These are phyloP conservation scores for Lolium rigidum DNA, from an alignment of 176 grass and related monocot genomes.

Conservation along the genomic window DNA sequence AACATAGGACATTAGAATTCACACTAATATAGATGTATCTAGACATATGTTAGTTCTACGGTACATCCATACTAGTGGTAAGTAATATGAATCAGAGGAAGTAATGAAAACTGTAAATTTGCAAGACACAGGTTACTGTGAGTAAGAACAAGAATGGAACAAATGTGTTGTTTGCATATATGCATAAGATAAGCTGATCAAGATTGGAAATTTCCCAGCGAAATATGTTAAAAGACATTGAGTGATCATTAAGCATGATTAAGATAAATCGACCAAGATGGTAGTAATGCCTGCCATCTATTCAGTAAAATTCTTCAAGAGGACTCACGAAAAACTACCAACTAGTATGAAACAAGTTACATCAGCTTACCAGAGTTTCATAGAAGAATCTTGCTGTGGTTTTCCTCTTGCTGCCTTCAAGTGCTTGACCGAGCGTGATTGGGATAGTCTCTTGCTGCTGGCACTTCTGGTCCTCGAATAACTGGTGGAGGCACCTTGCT, in stretches of 20 bases:
- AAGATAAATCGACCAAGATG: no score
- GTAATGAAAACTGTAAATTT: constrained; percentile 19
- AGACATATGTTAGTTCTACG: no score
- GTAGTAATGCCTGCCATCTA: not conserved
- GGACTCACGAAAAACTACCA: not conserved
- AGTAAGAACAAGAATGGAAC: not conserved
- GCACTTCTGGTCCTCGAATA: constrained; percentile 48
- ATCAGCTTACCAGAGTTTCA: constrained; percentile 78
- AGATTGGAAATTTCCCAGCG: not conserved
- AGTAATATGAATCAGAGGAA: no score
- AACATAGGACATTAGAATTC: not conserved
- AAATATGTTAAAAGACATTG: not conserved
- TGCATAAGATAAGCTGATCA: not conserved
- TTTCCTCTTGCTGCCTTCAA: constrained; percentile 67
- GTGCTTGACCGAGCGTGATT: constrained; percentile 55
- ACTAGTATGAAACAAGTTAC: constrained; percentile 12
- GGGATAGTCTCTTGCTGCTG: constrained; percentile 35
- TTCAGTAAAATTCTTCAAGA: constrained; percentile 14
- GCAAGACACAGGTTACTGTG: not conserved
- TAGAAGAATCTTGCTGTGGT: constrained; percentile 85
- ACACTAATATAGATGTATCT: no score
- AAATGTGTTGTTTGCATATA: not conserved
- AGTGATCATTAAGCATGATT: not conserved
- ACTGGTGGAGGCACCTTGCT: constrained; percentile 56
- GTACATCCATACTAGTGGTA: no score